Base-by-base conservation (phyloP, 768 basidiomycete genomes). In the Daedaleopsis sinensis region DNA sequence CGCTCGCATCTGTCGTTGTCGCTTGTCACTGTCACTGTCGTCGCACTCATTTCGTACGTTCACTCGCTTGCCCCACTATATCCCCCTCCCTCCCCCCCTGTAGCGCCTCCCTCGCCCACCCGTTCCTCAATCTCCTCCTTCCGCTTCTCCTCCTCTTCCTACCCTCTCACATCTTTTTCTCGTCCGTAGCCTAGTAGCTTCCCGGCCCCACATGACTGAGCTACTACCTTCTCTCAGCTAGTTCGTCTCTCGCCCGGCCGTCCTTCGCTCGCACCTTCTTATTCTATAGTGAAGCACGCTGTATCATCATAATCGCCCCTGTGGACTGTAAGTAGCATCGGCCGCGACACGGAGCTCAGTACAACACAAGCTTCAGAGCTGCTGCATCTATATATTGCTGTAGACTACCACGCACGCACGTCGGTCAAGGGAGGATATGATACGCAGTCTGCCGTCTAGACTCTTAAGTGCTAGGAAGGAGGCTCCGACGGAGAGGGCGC, bases 271-370 rank as follows among this genome's bases (percentile, higher is more conserved):
- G 42, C 53, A 39, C 23, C 19, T 42, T 57, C 51, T 58, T 53
- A 47, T 64, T 64, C 46, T 15, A 23, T 57, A 52, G 51, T 57
- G 53, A 55, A 59, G 62, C 58, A 64, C 62, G 62, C 57, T 64
- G 62, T 64, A 64, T 32, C 54, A 64, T 52, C 54, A 55, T 64
- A 64, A 64, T 64, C 32, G 46, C 52, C 43, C 51, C 36, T 38
- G 47, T 39, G 62, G 62, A 64, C 51, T 61, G 62, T 61, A 63
- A 44, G 64, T 48, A 52, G 51, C 39, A 44, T 51, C 53, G 53
- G 44, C 19, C 47, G 11, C 46, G n/a, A 37, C 19, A n/a, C 44
- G 27, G 24, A 36, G 39, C 39, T 44, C 27, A 32, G 27, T 3
- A 7, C 27, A 32, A 32, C 27, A 18, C 39, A 10, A 18, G 36